Percentiles rank a stretch among this genome's conserved stretches.
Conservation (phyloP, 345 rosid species). For the Citrus maxima region DNA sequence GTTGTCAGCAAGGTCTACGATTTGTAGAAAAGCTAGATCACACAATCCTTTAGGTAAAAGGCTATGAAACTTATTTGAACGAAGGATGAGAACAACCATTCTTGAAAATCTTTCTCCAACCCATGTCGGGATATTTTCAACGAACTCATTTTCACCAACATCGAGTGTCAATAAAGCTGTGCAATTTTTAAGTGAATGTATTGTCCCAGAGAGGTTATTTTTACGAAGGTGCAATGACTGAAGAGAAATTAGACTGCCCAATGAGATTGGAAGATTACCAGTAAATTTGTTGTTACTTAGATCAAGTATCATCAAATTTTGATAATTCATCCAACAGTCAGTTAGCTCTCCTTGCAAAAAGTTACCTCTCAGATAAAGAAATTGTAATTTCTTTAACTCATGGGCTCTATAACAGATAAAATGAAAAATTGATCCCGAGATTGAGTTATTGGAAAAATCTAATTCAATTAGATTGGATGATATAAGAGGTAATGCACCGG, state of each 20-base stretch:
- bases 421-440: conserved; percentile 28
- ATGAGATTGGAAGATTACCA: too few species aligned
- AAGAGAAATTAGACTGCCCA: background rate
- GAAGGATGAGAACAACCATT: too few species aligned
- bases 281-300: too few species aligned
- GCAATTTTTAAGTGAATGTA: background rate
- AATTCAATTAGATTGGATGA: conserved; percentile 13
- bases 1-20: conserved; percentile 14
- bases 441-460: conserved; percentile 37
- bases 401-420: conserved; percentile 22
- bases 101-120: background rate
- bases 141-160: background rate
- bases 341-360: background rate
- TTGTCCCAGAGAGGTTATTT: background rate
- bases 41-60: background rate
- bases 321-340: too few species aligned
- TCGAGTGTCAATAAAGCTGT: background rate
- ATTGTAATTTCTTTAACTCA: background rate
- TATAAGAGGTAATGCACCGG: conserved; percentile 10
- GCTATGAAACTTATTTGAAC: background rate
- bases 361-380: conserved; percentile 37
- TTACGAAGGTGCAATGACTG: background rate
- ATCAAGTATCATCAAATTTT: too few species aligned
- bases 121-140: background rate
- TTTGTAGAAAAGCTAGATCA: background rate